phyloP scores from a whole-genome alignment of 352 stramenopile genomes.

The Aphanomyces stellatus region DNA sequence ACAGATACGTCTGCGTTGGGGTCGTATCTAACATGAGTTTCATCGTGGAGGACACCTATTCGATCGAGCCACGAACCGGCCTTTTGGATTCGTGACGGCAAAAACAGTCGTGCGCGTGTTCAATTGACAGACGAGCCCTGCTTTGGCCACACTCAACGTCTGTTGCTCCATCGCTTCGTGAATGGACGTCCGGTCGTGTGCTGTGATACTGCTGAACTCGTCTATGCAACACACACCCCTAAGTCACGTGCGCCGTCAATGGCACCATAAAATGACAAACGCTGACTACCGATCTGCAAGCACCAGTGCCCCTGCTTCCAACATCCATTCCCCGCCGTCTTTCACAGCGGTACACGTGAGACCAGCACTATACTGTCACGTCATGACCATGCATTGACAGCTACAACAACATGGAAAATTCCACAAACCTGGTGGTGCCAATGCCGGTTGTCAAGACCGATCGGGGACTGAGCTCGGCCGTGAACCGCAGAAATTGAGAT shows the following conservation, averaged over 20 bases:
- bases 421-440: slow-evolving; percentile 78
- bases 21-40: slow-evolving; percentile 59
- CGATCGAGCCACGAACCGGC: slow-evolving; percentile 36
- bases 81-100: slow-evolving; percentile 92
- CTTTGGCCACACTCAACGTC: slow-evolving; percentile 95
- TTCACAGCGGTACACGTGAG: slow-evolving; percentile 96
- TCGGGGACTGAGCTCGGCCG: slow-evolving; percentile 88
- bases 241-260: slow-evolving; percentile 23
- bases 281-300: slow-evolving; percentile 51
- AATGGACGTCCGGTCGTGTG: slow-evolving; percentile 90
- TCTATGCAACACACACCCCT: slow-evolving; percentile 95
- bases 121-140: slow-evolving; percentile 95
- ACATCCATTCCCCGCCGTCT: slow-evolving; percentile 92
- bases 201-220: slow-evolving; percentile 95
- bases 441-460: slow-evolving; percentile 96
- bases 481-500: slow-evolving; percentile 95
- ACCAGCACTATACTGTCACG: slow-evolving; percentile 68
- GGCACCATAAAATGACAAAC: neutral
- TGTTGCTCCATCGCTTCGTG: slow-evolving; percentile 99
- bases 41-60: no score
- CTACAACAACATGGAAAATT: neutral
- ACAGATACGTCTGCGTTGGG: slow-evolving; percentile 80
- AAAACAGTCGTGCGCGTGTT: slow-evolving; percentile 94
- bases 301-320: slow-evolving; percentile 94
- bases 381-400: neutral